Evolutionary conservation across 495 filamentous ascomycete species (phyloP).

Genomic region (Hyaloscypha finlandica): DNA sequence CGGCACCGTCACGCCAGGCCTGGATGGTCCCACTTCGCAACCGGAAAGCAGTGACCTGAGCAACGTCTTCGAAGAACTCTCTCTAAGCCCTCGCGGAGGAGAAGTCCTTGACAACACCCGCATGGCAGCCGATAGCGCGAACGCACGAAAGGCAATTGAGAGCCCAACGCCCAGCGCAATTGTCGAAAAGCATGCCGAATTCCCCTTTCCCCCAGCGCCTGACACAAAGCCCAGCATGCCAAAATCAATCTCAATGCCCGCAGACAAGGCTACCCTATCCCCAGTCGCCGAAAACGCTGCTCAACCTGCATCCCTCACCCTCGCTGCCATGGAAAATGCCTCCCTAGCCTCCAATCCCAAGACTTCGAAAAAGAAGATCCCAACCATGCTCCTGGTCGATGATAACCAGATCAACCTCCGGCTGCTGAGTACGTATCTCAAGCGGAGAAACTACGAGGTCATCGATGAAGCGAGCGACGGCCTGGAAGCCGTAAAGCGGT

Average conservation of each 20-base stretch:
- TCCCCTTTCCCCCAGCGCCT: slow-evolving; percentile 25
- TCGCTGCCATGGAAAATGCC: background rate
- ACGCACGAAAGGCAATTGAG: slow-evolving; percentile 33
- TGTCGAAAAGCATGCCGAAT: slow-evolving; percentile 27
- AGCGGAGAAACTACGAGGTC: slow-evolving; percentile 31
- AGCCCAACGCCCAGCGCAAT: slow-evolving; percentile 28
- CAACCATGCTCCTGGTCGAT: slow-evolving; percentile 63
- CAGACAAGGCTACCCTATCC: background rate
- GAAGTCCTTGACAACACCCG: slow-evolving; percentile 32
- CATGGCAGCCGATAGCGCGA: slow-evolving; percentile 33
- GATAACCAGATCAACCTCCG: slow-evolving; percentile 76
- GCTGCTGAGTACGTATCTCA: slow-evolving; percentile 62
- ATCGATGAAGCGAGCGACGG: slow-evolving; percentile 31
- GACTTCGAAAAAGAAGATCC: slow-evolving; percentile 7
- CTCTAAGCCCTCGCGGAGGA: slow-evolving; percentile 20
- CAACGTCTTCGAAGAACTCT: slow-evolving; percentile 30
- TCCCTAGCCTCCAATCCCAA: background rate
- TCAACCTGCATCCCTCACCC: background rate
- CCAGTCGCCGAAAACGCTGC: background rate
- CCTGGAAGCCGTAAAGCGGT: slow-evolving; percentile 28
- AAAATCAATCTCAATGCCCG: background rate
- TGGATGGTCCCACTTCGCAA: background rate
- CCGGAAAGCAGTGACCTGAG: slow-evolving; percentile 25
- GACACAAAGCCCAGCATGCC: background rate
- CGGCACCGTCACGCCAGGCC: slow-evolving; percentile 5